Conservation (phyloP, 306 rosid genomes). For the Cicer bijugum region DNA sequence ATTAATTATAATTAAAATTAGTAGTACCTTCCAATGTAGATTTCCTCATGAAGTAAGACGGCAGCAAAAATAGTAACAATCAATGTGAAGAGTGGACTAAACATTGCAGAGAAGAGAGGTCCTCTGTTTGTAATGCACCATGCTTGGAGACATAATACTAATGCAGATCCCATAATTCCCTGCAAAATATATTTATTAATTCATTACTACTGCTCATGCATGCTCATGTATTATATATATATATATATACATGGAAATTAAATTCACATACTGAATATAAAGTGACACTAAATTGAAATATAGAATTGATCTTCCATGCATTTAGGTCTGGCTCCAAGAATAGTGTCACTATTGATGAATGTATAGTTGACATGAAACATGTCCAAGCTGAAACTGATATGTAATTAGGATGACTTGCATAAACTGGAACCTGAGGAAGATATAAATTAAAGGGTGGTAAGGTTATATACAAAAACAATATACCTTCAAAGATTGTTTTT, state of each 20-base stretch:
- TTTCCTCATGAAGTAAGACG: slow-evolving; percentile 54
- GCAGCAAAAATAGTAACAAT: slow-evolving; percentile 56
- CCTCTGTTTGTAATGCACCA: slow-evolving; percentile 63
- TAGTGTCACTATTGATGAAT: slow-evolving; percentile 47
- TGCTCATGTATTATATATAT: neutral
- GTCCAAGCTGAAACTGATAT: slow-evolving; percentile 64
- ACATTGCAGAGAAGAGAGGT: slow-evolving; percentile 60
- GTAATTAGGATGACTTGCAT: slow-evolving; percentile 57
- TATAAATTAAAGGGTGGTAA: neutral
- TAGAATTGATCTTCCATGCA: slow-evolving; percentile 57
- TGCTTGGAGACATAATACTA: slow-evolving; percentile 55
- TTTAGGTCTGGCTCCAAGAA: slow-evolving; percentile 47
- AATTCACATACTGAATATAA: slow-evolving; percentile 38
- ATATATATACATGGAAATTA: neutral
- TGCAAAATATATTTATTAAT: slow-evolving; percentile 7
- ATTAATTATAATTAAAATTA: neutral
- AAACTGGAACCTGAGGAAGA: slow-evolving; percentile 53
- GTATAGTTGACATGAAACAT: slow-evolving; percentile 58
- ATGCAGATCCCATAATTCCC: slow-evolving; percentile 63
- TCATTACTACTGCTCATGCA: neutral
- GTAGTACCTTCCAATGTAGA: slow-evolving; percentile 46
- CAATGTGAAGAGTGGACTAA: slow-evolving; percentile 54
- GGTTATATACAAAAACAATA: neutral
- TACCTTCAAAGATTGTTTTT: too few species aligned
- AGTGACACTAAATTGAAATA: slow-evolving; percentile 33